Evolutionary conservation across 2,329 filamentous ascomycete species (phyloP).

Genomic region (Thielaviopsis musarum): DNA sequence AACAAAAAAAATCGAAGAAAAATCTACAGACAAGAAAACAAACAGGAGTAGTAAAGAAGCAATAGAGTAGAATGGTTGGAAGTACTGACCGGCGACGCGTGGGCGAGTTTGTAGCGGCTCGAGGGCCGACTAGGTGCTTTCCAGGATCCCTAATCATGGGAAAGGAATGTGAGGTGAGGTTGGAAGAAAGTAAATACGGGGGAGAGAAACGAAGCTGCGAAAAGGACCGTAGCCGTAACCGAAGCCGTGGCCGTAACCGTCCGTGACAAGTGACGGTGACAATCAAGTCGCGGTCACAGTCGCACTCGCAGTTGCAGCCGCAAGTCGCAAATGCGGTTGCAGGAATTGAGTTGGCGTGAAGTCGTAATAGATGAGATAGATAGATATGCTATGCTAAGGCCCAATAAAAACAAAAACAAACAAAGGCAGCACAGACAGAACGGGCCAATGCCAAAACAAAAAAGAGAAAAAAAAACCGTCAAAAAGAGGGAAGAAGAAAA

Average conservation of each 20-base stretch:
- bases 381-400: not conserved
- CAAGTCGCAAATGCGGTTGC: too few species aligned
- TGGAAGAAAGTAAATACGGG: conserved; percentile 14
- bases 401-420: too few species aligned
- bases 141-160: conserved; percentile 11
- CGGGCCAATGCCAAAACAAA: too few species aligned
- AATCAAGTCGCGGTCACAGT: too few species aligned
- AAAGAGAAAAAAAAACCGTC: too few species aligned
- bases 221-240: conserved; percentile 2
- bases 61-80: not conserved
- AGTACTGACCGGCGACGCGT: conserved; percentile 6
- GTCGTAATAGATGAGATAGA: not conserved
- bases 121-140: conserved; percentile 6
- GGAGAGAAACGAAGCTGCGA: too few species aligned
- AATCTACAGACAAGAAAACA: not conserved
- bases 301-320: too few species aligned
- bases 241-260: not conserved
- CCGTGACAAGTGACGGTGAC: too few species aligned
- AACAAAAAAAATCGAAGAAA: not conserved
- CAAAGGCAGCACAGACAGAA: too few species aligned
- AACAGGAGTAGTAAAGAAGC: not conserved
- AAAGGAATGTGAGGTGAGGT: conserved; percentile 16
- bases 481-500: too few species aligned
- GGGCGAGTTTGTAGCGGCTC: conserved; percentile 4
- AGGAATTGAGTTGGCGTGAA: too few species aligned